These are phyloP conservation scores for Mycena chlorophos DNA, from an alignment of 768 basidiomycete genomes.

Conservation along the genomic window DNA sequence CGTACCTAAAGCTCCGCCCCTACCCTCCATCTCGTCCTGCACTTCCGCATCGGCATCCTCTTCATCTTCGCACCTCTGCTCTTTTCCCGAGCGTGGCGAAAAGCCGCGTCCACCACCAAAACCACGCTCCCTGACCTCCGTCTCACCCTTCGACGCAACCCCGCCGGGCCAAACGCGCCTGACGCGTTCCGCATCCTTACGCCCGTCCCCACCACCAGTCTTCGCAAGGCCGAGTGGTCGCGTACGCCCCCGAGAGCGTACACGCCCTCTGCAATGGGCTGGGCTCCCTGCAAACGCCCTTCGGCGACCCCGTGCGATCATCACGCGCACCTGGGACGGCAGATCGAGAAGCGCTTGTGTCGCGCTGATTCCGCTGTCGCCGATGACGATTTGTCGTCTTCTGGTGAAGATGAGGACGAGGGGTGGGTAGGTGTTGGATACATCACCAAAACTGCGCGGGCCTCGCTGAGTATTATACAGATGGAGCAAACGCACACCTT, in stretches of 20 bases:
- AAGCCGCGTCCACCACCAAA: conserved; percentile 20
- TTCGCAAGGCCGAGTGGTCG: conserved; percentile 3
- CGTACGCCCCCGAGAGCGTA: conserved; percentile 19
- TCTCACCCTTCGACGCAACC: conserved; percentile 15
- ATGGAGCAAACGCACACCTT: neutral
- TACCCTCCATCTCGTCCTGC: conserved; percentile 13
- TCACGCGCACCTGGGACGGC: neutral
- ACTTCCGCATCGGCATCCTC: conserved; percentile 8
- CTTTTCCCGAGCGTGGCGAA: conserved; percentile 14
- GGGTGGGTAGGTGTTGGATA: conserved; percentile 14
- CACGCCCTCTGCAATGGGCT: conserved; percentile 17
- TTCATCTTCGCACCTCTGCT: conserved; percentile 2
- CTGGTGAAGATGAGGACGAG: conserved; percentile 4
- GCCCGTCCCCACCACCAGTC: conserved; percentile 17
- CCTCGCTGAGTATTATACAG: neutral
- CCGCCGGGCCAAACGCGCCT: conserved; percentile 11
- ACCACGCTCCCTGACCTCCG: conserved; percentile 16
- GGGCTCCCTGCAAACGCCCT: conserved; percentile 19
- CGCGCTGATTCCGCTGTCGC: conserved; percentile 1
- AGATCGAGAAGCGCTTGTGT: conserved; percentile 12
- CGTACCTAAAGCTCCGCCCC: conserved; percentile 36
- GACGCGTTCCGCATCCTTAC: conserved; percentile 16
- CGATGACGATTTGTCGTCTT: neutral
- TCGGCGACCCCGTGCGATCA: conserved; percentile 19
- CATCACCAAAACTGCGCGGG: neutral